Conservation (phyloP, 306 rosid genomes). For the Trifolium repens region DNA sequence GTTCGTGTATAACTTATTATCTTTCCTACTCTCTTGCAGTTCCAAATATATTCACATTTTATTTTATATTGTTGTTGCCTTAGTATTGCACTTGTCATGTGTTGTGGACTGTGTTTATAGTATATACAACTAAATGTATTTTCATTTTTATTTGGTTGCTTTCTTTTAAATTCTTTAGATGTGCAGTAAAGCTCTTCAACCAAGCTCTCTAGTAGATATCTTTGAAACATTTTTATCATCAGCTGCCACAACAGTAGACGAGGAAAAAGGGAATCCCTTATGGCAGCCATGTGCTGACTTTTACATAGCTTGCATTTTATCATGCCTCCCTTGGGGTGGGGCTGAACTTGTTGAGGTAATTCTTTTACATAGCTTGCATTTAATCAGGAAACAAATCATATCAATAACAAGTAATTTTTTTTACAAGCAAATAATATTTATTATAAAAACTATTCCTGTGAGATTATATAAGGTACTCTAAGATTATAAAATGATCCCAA, state of each 20-base stretch:
- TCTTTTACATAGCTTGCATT: no score
- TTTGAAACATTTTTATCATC: constrained; percentile 91
- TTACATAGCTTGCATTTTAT: constrained; percentile 82
- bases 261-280: constrained; percentile 95
- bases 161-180: constrained; percentile 57
- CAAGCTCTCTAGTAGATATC: constrained; percentile 79
- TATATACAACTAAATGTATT: constrained; percentile 14
- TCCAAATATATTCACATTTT: constrained; percentile 19
- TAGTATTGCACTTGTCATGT: constrained; percentile 24
- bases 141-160: constrained; percentile 18
- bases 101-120: constrained; percentile 7
- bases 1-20: constrained; percentile 8
- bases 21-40: constrained; percentile 16
- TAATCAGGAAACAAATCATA: background rate
- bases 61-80: constrained; percentile 11
- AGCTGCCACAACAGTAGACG: constrained; percentile 97
- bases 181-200: constrained; percentile 94
- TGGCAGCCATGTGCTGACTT: constrained; percentile 99
- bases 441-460: background rate
- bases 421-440: background rate
- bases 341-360: constrained; percentile 90
- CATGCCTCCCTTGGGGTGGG: constrained; percentile 99
- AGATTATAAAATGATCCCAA: background rate
- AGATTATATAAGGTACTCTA: background rate
- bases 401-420: background rate